phyloP scores from a whole-genome alignment of 805 yeast genomes.

The Wickerhamomyces xylosicus region DNA sequence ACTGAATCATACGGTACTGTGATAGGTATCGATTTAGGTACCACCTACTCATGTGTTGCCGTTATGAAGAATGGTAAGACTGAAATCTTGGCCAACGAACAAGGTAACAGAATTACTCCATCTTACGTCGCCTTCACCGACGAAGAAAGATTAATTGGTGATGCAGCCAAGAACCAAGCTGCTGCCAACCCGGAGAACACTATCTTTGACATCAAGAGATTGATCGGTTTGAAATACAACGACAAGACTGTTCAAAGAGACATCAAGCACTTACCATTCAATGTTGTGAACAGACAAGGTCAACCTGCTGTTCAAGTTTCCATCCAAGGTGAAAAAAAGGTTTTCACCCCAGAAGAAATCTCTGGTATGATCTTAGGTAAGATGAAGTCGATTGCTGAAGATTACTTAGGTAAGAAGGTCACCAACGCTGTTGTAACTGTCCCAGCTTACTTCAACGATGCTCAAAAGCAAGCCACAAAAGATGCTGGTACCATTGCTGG shows the following conservation, averaged over 20 bases:
- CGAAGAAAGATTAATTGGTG: slow-evolving; percentile 89
- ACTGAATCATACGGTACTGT: slow-evolving; percentile 51
- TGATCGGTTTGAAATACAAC: slow-evolving; percentile 73
- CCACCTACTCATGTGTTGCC: slow-evolving; percentile 96
- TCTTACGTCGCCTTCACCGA: slow-evolving; percentile 90
- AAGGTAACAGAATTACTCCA: slow-evolving; percentile 96
- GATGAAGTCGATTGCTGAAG: slow-evolving; percentile 91
- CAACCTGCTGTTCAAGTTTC: slow-evolving; percentile 78
- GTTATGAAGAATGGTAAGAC: slow-evolving; percentile 78
- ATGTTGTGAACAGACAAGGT: slow-evolving; percentile 56
- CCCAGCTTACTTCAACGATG: slow-evolving; percentile 90
- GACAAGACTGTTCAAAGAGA: slow-evolving; percentile 77
- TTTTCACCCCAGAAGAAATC: slow-evolving; percentile 86
- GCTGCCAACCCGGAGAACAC: slow-evolving; percentile 83
- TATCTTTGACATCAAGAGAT: slow-evolving; percentile 82
- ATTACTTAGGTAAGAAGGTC: slow-evolving; percentile 73
- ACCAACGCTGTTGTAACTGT: slow-evolving; percentile 89
- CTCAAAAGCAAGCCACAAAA: slow-evolving; percentile 90
- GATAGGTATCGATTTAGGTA: slow-evolving; percentile 94
- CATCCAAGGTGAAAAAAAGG: slow-evolving; percentile 61
- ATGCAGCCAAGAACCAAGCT: slow-evolving; percentile 94
- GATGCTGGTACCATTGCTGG: slow-evolving; percentile 93
- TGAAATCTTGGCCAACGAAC: slow-evolving; percentile 90
- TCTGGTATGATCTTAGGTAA: slow-evolving; percentile 86
- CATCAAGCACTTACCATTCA: slow-evolving; percentile 74